Evolutionary conservation across 495 filamentous ascomycete genomes (phyloP), one percentile per base, ranked within the genome.

Genomic region (Neurospora sp.): DNA sequence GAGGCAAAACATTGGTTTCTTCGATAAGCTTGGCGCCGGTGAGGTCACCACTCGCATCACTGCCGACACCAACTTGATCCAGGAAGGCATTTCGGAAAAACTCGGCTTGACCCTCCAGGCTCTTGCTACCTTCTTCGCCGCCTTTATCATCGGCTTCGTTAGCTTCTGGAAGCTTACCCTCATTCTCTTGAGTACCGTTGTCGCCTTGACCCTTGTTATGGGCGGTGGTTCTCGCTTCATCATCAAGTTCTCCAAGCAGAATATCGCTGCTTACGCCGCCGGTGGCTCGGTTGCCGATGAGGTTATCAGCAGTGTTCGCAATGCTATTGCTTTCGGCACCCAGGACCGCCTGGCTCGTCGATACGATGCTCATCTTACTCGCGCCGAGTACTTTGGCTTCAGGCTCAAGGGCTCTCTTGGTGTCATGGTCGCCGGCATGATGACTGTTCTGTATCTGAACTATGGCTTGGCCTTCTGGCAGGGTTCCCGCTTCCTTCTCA

Each of bases 391-490:
- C 76, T 94, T 87, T 82, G 95, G 95, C 14, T 87, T 88, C 81
- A 94, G 90, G 81, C 85, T 89, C 75, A 92, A 96, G 79, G 81
- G 87, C 45, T 83, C 87, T 3, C 79, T 95, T 40, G 92, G 88
- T 27, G 73, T 90, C 31, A 94, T 98, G 92, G 84, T 99, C 45
- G 92, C 89, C 61, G 83, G 85, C 53, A 92, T 97, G 89, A 93
- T 97, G 84, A 83, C 87, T 71, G 84, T 95, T 71, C 87, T 98
- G 73, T 97, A 94, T 77, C 81, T 94, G 45, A 96, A 94, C 81
- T 98, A 97, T 76, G 93, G 91, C 61, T 87, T 99, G 44, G 91
- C 94, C 44, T 99, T 98, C 84, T 99, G 96, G 96, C 92, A 94
- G 85, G 96, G 96, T 12, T 94, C 91, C 72, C 86, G 88, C 65